phyloP scores from a whole-genome alignment of 768 basidiomycete genomes.

The Suillus hirtellus region DNA sequence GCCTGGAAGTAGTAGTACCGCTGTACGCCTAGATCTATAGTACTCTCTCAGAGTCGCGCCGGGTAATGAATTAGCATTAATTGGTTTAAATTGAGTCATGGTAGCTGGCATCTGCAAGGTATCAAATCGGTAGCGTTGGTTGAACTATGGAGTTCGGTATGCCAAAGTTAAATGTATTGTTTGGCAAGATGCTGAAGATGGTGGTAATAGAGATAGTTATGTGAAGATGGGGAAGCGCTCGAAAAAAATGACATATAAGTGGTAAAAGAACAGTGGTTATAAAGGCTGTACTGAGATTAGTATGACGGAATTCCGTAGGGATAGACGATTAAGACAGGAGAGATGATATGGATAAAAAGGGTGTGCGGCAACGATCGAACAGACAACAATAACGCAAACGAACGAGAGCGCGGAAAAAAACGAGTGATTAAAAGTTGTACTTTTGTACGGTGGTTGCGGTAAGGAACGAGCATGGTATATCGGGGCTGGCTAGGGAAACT shows the following conservation, averaged over 20 bases:
- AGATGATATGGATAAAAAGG: constrained; percentile 7
- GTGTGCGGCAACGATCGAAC: constrained; percentile 3
- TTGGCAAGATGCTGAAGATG: constrained; percentile 9
- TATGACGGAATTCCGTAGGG: constrained; percentile 18
- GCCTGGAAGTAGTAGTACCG: not conserved
- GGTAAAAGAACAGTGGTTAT: constrained; percentile 17
- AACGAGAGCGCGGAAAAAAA: constrained; percentile 16
- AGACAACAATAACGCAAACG: constrained; percentile 26
- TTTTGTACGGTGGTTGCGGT: constrained; percentile 20
- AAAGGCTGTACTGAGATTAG: constrained; percentile 18
- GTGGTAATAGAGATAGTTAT: constrained; percentile 4
- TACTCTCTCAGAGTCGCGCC: constrained; percentile 7
- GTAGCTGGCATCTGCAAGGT: constrained; percentile 11
- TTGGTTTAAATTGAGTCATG: not conserved
- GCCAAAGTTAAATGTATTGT: constrained; percentile 14
- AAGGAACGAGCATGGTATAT: constrained; percentile 10
- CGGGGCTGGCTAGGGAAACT: constrained; percentile 1
- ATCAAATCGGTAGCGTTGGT: constrained; percentile 10
- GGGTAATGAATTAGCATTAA: constrained; percentile 13
- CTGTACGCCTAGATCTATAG: not conserved
- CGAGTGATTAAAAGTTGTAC: constrained; percentile 20
- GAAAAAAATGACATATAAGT: constrained; percentile 13
- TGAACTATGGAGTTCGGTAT: constrained; percentile 13
- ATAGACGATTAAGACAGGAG: constrained; percentile 10
- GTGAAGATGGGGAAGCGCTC: constrained; percentile 8